Conservation (phyloP, 441 rosid genomes). For the Biscutella auriculata region DNA sequence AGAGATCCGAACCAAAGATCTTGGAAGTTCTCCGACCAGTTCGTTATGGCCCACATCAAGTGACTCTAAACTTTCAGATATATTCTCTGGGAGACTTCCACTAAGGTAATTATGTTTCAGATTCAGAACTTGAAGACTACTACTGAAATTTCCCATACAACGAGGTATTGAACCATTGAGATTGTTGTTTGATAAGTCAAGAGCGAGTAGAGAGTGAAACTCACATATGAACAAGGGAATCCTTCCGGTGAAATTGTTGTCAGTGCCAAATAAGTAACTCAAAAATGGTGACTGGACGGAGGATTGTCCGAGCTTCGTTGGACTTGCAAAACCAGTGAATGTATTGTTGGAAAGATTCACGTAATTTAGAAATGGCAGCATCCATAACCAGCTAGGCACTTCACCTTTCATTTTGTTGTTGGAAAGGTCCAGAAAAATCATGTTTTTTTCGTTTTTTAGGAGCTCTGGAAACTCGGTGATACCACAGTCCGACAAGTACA, state of each 20-base stretch:
- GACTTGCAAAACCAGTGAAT: background rate
- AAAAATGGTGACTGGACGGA: too few species aligned
- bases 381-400: too few species aligned
- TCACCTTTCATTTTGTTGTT: too few species aligned
- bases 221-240: slow-evolving; percentile 33
- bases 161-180: slow-evolving; percentile 24
- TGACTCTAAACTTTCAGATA: too few species aligned
- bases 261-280: slow-evolving; percentile 25
- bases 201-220: slow-evolving; percentile 9
- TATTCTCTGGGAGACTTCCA: too few species aligned
- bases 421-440: too few species aligned
- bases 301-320: background rate
- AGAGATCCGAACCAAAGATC: slow-evolving; percentile 22
- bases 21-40: slow-evolving; percentile 27
- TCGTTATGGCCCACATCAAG: slow-evolving; percentile 27
- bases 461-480: too few species aligned
- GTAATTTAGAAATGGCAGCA: too few species aligned
- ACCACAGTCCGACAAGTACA: too few species aligned
- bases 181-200: slow-evolving; percentile 29
- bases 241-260: slow-evolving; percentile 4
- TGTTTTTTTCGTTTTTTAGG: too few species aligned
- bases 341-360: slow-evolving; percentile 32
- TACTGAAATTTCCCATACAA: slow-evolving; percentile 10
- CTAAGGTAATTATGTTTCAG: too few species aligned
- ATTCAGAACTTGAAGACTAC: too few species aligned